A percentile compares a stretch with the other conserved stretches of the same genome.
These are phyloP conservation scores for Ceratocystiopsis minuta DNA, from an alignment of 2,329 filamentous ascomycete genomes.

Conservation along the genomic window DNA sequence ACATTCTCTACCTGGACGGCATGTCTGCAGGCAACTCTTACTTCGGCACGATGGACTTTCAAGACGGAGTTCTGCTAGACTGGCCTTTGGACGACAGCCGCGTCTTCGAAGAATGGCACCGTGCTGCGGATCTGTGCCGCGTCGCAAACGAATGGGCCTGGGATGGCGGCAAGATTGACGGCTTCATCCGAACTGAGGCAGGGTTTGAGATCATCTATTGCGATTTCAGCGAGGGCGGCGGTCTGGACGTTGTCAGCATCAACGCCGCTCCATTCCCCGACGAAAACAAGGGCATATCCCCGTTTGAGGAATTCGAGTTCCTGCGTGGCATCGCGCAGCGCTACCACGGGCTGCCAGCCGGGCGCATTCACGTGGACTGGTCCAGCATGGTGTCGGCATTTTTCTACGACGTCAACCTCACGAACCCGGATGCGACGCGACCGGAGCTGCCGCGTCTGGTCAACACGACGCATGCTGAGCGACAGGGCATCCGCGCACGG, in stretches of 20 bases:
- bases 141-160: constrained; percentile 30
- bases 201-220: constrained; percentile 57
- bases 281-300: constrained; percentile 8
- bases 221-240: constrained; percentile 28
- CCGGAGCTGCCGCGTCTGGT: constrained; percentile 13
- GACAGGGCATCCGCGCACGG: constrained; percentile 16
- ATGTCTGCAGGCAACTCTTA: constrained; percentile 47
- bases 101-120: constrained; percentile 12
- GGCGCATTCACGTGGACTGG: constrained; percentile 26
- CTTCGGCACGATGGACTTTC: constrained; percentile 49
- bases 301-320: constrained; percentile 14
- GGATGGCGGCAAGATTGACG: constrained; percentile 29
- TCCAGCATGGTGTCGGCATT: constrained; percentile 32
- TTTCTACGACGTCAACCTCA: constrained; percentile 32
- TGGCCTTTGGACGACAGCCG: background rate
- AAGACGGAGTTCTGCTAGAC: constrained; percentile 37
- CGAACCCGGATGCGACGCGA: constrained; percentile 18
- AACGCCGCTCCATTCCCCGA: constrained; percentile 4
- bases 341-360: constrained; percentile 26
- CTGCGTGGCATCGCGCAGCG: constrained; percentile 23
- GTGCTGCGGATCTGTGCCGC: constrained; percentile 38
- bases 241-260: constrained; percentile 20
- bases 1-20: constrained; percentile 51
- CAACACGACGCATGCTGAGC: constrained; percentile 7
- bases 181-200: constrained; percentile 47